Evolutionary conservation across 164 flowering plant genomes (phyloP), one percentile per base, ranked within the genome.

Genomic region (Aristolochia contorta): DNA sequence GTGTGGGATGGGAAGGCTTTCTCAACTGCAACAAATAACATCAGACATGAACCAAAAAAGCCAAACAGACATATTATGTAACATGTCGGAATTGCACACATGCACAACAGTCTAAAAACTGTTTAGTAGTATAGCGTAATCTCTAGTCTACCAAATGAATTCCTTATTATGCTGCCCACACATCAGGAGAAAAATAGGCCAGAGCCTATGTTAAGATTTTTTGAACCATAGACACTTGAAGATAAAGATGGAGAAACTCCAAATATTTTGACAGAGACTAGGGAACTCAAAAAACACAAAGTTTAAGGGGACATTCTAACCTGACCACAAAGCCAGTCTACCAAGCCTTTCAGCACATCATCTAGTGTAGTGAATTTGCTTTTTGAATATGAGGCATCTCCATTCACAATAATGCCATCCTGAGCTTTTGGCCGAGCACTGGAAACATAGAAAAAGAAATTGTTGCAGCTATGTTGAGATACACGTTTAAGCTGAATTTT

Each of bases 261-360:
- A 37, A 37, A 37, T 10, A 37, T 7, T 37, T 37, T 10, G 5
- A 37, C 43, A 37, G 43, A 37, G 43, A 37, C 43, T 3, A 3
- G 5, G 43, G 1, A 37, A 37, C 43, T 37, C 43, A 37, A 37
- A n/a, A 32, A 37, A 37, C 12, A 10, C 43, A 6, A 4, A 37
- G 43, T 37, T 37, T 37, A 33, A 23, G 45, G 16, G 59, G 56
- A 61, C 21, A 47, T 18, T 56, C 77, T 49, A 57, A 93, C 99
- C 93, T 93, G 97, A 4, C 83, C 74, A 77, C 97, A 93, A 54
- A 93, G 86, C 99, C 99, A 93, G 57, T 88, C 91, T 32, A 93
- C 91, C 71, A 93, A 71, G 47, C 87, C 89, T 63, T 82, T 83
- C 67, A 90, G 60, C 54, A 90, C 96, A 80, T 86, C 97, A 72